phyloP scores from a whole-genome alignment of 306 rosid genomes.

The Calophaca sinica region DNA sequence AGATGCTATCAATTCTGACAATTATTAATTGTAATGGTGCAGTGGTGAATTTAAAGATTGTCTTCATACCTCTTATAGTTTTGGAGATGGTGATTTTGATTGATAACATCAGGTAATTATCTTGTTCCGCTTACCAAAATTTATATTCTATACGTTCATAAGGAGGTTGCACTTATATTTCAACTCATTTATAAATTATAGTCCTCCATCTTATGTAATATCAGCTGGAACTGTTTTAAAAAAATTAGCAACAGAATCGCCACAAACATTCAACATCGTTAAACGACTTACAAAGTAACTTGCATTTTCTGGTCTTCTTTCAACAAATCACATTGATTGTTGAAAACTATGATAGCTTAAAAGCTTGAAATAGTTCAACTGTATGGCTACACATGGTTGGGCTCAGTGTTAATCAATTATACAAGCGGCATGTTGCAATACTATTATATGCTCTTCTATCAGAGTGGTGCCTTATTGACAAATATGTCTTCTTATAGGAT shows the following conservation, averaged over 20 bases:
- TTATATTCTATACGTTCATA: constrained; percentile 16
- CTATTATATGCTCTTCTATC: constrained; percentile 30
- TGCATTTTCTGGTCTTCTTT: constrained; percentile 25
- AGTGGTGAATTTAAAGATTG: constrained; percentile 84
- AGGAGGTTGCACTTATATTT: constrained; percentile 28
- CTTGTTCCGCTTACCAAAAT: constrained; percentile 11
- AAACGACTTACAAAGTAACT: constrained; percentile 18
- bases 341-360: constrained; percentile 8
- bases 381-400: constrained; percentile 17
- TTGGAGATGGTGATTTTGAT: constrained; percentile 78
- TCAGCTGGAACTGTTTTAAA: constrained; percentile 33
- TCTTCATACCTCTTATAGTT: constrained; percentile 77
- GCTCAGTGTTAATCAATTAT: constrained; percentile 9
- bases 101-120: constrained; percentile 83
- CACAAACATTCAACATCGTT: constrained; percentile 7
- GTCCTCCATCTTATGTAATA: constrained; percentile 23
- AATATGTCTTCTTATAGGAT: constrained; percentile 62
- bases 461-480: constrained; percentile 34
- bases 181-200: constrained; percentile 12
- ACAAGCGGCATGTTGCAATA: constrained; percentile 13
- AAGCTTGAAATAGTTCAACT: constrained; percentile 16
- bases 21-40: constrained; percentile 53
- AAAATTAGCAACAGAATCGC: constrained; percentile 25
- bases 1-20: neutral
- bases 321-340: constrained; percentile 16